phyloP scores from a whole-genome alignment of 495 filamentous ascomycete species.

The Penicillium tannophilum region DNA sequence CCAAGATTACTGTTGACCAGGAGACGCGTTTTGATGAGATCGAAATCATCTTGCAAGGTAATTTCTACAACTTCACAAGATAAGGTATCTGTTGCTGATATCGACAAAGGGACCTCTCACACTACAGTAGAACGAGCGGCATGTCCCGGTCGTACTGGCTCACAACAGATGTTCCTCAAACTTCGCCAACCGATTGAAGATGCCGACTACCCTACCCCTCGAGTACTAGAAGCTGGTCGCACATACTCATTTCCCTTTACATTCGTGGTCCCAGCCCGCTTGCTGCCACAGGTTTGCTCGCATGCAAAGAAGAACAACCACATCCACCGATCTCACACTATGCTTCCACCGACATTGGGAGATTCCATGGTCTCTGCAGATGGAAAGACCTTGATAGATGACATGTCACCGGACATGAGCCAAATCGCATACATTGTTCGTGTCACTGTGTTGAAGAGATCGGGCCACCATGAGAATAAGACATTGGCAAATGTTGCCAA shows the following conservation, averaged over 20 bases:
- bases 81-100: constrained; percentile 35
- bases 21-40: constrained; percentile 79
- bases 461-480: constrained; percentile 21
- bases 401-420: constrained; percentile 81
- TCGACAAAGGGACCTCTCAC: constrained; percentile 42
- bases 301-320: constrained; percentile 58
- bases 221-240: constrained; percentile 65
- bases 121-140: constrained; percentile 56
- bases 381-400: constrained; percentile 63
- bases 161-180: constrained; percentile 71
- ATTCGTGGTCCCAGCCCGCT: constrained; percentile 79
- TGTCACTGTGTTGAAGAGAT: constrained; percentile 50
- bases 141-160: constrained; percentile 52
- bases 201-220: constrained; percentile 66
- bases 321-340: constrained; percentile 71
- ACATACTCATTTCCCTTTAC: constrained; percentile 79
- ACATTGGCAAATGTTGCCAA: constrained; percentile 54
- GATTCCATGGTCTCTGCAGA: constrained; percentile 58
- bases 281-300: constrained; percentile 63
- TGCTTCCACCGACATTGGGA: constrained; percentile 80
- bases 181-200: constrained; percentile 78
- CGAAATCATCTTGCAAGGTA: constrained; percentile 80
- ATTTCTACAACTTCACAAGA: constrained; percentile 64
- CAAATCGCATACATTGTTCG: constrained; percentile 74
- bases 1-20: constrained; percentile 58